Conservation (phyloP, 2,329 filamentous ascomycete species). For the Trichoderma sp. region DNA sequence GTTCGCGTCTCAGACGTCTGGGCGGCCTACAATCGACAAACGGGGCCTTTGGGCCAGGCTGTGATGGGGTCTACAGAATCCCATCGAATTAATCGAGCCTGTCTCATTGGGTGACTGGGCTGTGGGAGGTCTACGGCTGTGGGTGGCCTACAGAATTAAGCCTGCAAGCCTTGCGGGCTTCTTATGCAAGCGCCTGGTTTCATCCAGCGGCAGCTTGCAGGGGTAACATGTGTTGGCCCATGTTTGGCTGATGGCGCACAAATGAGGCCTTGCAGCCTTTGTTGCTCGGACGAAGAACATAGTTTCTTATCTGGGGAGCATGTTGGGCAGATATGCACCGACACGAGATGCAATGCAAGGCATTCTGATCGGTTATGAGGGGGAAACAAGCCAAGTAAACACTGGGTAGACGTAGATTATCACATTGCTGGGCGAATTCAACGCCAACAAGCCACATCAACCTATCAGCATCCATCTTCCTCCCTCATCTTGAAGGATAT, state of each 20-base stretch:
- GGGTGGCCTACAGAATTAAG: background rate
- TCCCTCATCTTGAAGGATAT: background rate
- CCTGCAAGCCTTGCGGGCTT: background rate
- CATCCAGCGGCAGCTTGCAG: conserved; percentile 1
- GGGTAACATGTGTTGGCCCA: conserved; percentile 13
- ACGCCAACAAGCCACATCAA: background rate
- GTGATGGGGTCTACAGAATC: background rate
- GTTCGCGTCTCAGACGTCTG: background rate
- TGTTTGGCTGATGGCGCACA: background rate
- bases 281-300: background rate
- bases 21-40: background rate
- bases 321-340: background rate
- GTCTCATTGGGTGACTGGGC: background rate
- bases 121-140: background rate
- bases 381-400: background rate
- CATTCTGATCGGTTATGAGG: background rate
- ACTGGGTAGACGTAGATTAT: background rate
- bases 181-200: background rate
- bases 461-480: conserved; percentile 1
- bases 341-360: background rate
- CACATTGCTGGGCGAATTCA: background rate
- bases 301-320: background rate
- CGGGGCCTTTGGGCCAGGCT: background rate
- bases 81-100: background rate
- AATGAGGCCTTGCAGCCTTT: background rate